Evolutionary conservation across 768 basidiomycete species (phyloP).

Genomic region (Tylopilus rubrobrunneus): DNA sequence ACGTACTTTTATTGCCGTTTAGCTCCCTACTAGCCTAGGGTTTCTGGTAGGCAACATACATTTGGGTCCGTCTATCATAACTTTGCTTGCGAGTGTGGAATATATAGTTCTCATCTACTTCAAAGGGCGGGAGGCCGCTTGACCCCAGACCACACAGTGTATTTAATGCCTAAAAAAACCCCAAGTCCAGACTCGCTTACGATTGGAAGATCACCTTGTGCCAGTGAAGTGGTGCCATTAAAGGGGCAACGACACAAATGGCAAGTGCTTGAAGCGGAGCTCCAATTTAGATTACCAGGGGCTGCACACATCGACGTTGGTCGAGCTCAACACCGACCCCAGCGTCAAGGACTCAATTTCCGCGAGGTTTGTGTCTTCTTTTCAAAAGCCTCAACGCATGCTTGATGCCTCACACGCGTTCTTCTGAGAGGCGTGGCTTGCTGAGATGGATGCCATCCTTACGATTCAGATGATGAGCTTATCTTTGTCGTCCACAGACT

Average conservation of each 20-base stretch:
- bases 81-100: too few species aligned
- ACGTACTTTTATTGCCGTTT: too few species aligned
- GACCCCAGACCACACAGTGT: too few species aligned
- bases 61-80: too few species aligned
- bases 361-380: conserved; percentile 22
- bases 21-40: too few species aligned
- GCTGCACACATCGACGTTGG: conserved; percentile 7
- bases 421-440: neutral
- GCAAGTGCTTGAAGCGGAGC: conserved; percentile 21
- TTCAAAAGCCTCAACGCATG: neutral
- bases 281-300: conserved; percentile 15
- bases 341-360: conserved; percentile 17
- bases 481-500: conserved; percentile 19
- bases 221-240: too few species aligned
- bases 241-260: neutral
- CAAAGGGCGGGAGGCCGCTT: too few species aligned
- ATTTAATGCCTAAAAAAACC: too few species aligned
- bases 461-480: conserved; percentile 21
- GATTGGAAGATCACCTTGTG: too few species aligned
- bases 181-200: too few species aligned
- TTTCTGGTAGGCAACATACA: too few species aligned
- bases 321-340: conserved; percentile 17
- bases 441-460: conserved; percentile 20
- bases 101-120: too few species aligned
- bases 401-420: neutral